phyloP scores from a whole-genome alignment of 2,329 filamentous ascomycete genomes.

The Blumeria graminis region DNA sequence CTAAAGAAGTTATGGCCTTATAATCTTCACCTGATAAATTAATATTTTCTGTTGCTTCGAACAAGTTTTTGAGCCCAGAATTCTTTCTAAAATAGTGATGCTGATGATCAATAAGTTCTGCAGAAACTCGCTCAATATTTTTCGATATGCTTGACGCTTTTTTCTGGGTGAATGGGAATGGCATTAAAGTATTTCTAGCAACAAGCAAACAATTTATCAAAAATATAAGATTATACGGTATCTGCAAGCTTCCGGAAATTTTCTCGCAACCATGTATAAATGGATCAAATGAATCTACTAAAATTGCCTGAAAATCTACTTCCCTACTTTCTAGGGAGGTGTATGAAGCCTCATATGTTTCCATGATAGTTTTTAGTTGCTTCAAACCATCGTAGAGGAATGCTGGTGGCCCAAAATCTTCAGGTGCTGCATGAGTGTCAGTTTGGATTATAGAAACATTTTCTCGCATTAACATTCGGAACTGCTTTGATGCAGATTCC shows the following conservation, averaged over 20 bases:
- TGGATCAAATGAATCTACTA: constrained; percentile 63
- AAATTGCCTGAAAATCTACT: constrained; percentile 47
- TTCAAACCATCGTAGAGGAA: constrained; percentile 65
- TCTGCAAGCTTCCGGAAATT: constrained; percentile 34
- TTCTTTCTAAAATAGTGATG: constrained; percentile 45
- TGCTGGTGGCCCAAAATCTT: constrained; percentile 52
- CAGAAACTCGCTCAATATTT: constrained; percentile 27
- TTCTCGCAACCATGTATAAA: constrained; percentile 56
- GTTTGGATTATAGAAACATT: constrained; percentile 51
- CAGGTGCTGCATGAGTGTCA: constrained; percentile 42
- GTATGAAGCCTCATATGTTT: constrained; percentile 66
- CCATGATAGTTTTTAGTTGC: constrained; percentile 55
- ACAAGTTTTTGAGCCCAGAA: constrained; percentile 47
- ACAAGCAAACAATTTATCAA: constrained; percentile 45
- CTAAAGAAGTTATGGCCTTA: constrained; percentile 28
- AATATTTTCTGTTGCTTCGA: constrained; percentile 25
- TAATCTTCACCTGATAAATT: constrained; percentile 25
- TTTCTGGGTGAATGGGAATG: constrained; percentile 37
- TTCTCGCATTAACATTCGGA: constrained; percentile 59
- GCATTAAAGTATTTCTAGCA: constrained; percentile 28
- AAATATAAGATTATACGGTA: constrained; percentile 42
- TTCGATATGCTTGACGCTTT: constrained; percentile 31
- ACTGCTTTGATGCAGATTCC: constrained; percentile 56
- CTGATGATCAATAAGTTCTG: constrained; percentile 40
- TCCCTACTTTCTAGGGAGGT: constrained; percentile 32